Conservation (phyloP, 1,284 basidiomycete species). For the Pseudozyma sp. region DNA sequence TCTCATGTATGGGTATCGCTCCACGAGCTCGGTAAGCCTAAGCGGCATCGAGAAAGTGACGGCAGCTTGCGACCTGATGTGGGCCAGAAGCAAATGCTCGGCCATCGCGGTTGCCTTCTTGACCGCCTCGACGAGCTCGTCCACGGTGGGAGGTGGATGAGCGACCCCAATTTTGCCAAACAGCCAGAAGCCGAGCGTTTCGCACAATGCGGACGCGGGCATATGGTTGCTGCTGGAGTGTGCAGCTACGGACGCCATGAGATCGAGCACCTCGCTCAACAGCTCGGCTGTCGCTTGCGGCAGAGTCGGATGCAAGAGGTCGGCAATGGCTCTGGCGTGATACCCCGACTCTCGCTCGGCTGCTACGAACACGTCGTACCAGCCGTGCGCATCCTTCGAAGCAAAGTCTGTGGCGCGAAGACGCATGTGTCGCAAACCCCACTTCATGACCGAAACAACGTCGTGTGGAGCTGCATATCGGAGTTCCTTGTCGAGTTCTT, state of each 20-base stretch:
- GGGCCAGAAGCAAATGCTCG: conserved; percentile 58
- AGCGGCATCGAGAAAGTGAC: conserved; percentile 54
- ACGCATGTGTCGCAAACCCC: conserved; percentile 54
- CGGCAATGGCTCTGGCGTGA: conserved; percentile 40
- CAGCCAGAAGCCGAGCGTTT: conserved; percentile 55
- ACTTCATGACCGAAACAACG: conserved; percentile 54
- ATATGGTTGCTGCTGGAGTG: conserved; percentile 57
- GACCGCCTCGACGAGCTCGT: conserved; percentile 21
- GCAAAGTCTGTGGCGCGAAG: conserved; percentile 44
- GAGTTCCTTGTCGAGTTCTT: conserved; percentile 48
- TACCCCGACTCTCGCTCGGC: conserved; percentile 42
- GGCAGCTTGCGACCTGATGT: conserved; percentile 49
- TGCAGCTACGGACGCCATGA: conserved; percentile 54
- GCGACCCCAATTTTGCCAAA: conserved; percentile 51
- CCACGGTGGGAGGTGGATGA: conserved; percentile 46
- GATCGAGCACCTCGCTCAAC: conserved; percentile 46
- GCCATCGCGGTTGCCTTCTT: conserved; percentile 22
- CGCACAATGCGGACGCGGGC: conserved; percentile 48
- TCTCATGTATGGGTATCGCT: conserved; percentile 43
- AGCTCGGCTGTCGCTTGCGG: conserved; percentile 43
- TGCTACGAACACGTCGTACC: conserved; percentile 53
- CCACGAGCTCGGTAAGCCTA: conserved; percentile 51
- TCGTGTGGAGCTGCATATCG: conserved; percentile 53
- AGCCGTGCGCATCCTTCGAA: conserved; percentile 26
- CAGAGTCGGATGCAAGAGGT: conserved; percentile 42